Evolutionary conservation across 192 early-diverging fungal species (phyloP).

Genomic region (Coemansia sp.): DNA sequence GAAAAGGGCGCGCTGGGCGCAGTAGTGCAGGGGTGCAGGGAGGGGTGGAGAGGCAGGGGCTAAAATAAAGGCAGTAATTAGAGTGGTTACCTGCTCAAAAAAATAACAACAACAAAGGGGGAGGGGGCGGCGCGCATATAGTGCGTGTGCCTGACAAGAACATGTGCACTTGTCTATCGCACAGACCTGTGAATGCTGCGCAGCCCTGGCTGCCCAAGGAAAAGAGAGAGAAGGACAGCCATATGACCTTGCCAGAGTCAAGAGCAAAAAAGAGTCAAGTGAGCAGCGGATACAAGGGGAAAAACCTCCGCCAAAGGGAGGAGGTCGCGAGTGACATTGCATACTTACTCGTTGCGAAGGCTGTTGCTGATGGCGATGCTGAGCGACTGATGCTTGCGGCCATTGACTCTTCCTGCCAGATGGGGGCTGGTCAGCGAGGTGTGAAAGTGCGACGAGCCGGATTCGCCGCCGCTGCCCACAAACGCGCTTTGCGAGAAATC

Average conservation of each 20-base stretch:
- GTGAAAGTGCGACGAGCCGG: background rate
- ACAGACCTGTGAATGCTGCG: background rate
- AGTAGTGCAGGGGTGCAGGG: background rate
- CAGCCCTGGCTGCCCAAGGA: background rate
- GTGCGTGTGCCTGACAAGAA: conserved; percentile 20
- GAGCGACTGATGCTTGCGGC: conserved; percentile 47
- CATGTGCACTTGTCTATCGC: conserved; percentile 3
- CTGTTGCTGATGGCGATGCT: conserved; percentile 40
- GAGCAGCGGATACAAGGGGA: background rate
- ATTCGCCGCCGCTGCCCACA: conserved; percentile 1
- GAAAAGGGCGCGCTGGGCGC: background rate
- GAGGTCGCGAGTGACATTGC: background rate
- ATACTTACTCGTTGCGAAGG: conserved; percentile 46
- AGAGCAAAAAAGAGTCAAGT: conserved; percentile 5
- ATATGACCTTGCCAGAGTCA: background rate
- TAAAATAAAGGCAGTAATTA: background rate
- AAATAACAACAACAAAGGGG: background rate
- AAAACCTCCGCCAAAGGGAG: background rate
- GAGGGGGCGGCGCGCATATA: conserved; percentile 36
- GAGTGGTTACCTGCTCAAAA: conserved; percentile 21
- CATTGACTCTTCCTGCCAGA: conserved; percentile 12
- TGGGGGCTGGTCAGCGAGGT: conserved; percentile 28
- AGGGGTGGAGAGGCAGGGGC: conserved; percentile 4
- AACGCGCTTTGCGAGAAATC: conserved; percentile 10
- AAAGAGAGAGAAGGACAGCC: background rate